Evolutionary conservation across 2,329 filamentous ascomycete genomes (phyloP), one percentile per base, ranked within the genome.

Genomic region (Fusarium anthophilum): DNA sequence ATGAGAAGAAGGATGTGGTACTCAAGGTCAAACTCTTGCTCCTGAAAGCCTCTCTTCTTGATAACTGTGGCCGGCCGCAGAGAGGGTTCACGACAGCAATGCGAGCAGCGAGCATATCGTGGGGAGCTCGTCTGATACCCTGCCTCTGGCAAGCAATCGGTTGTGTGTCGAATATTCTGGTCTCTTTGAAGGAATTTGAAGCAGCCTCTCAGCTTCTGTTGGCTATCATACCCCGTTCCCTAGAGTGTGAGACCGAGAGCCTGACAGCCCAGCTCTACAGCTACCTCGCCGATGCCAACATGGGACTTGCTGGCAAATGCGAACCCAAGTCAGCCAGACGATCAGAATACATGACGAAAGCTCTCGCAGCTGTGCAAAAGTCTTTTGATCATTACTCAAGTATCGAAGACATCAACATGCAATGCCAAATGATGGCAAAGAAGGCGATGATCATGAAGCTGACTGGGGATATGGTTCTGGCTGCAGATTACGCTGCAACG

Each of bases 401-500:
- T 53, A 85, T 94, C 20, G 91, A 93, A 79, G 93, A 83, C 26
- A 83, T 91, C 20, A 83, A 85, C n/a, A 91, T 90, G 61, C 92
- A 94, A 82, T 92, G 93, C 78, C 92, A 95, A 81, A 91, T 93
- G 86, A 88, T 95, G 84, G 92, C 92, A 26, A 96, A 96, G 86
- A 95, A 94, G 82, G 92, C 93, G 8, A 91, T 91, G 57, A 88
- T 97, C 57, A 93, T 94, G 86, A 91, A 91, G 80, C 84, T 92
- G 53, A 86, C 89, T 13, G 93, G 92, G 2, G 92, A 95, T 75
- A 81, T 86, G 73, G 86, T 85, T 24, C 77, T 91, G 70, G 90
- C 91, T 2, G 92, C 92, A 75, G 90, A 92, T 70, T 92, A 88
- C 75, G 91, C 91, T 4, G 89, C 90, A 6, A 88, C 87, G 72